These are phyloP conservation scores for Lophium mytilinum DNA, from an alignment of 495 filamentous ascomycete genomes.

Conservation along the genomic window DNA sequence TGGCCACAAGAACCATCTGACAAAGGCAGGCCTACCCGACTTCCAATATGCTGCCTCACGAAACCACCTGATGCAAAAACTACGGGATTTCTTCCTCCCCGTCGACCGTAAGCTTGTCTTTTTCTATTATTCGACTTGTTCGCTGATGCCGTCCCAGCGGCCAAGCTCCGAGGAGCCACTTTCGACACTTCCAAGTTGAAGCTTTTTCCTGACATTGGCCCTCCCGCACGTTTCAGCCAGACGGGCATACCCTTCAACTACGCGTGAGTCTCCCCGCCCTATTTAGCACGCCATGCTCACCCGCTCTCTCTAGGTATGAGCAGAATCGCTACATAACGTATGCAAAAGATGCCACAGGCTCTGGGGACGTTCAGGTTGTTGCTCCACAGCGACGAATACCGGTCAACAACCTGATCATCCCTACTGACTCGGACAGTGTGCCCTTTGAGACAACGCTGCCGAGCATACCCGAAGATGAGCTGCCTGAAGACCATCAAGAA, in stretches of 20 bases:
- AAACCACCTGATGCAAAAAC: slow-evolving; percentile 55
- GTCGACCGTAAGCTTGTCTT: slow-evolving; percentile 47
- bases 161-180: not conserved
- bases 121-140: not conserved
- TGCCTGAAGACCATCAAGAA: slow-evolving; percentile 45
- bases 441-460: slow-evolving; percentile 47
- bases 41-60: slow-evolving; percentile 62
- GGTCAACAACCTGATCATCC: slow-evolving; percentile 34
- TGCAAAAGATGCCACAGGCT: not conserved
- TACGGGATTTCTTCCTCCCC: slow-evolving; percentile 55
- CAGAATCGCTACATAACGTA: not conserved
- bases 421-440: slow-evolving; percentile 44
- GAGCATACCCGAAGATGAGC: slow-evolving; percentile 38
- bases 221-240: slow-evolving; percentile 67
- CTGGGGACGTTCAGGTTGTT: too few species aligned
- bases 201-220: slow-evolving; percentile 59
- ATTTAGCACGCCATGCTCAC: not conserved
- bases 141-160: not conserved
- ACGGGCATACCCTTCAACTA: slow-evolving; percentile 62
- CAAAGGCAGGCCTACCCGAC: slow-evolving; percentile 47
- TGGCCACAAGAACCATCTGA: not conserved
- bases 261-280: slow-evolving; percentile 9
- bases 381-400: too few species aligned
- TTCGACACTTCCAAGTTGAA: slow-evolving; percentile 41
- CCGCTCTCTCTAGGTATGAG: not conserved